Conservation (phyloP, 2,329 filamentous ascomycete genomes). For the Diaporthe sp. region DNA sequence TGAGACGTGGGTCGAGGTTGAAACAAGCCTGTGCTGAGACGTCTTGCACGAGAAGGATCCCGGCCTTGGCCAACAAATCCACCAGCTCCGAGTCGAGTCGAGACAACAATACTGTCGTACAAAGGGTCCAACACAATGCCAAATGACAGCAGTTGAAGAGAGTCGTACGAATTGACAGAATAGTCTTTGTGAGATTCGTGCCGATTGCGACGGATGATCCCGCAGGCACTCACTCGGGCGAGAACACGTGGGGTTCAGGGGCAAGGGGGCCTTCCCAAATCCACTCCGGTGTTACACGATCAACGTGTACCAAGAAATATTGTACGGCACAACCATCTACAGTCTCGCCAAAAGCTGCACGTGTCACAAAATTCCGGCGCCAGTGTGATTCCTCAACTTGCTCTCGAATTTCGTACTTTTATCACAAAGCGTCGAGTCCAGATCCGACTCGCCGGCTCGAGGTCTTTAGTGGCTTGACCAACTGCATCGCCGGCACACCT, state of each 20-base stretch:
- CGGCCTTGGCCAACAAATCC: background rate
- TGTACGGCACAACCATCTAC: background rate
- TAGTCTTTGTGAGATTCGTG: background rate
- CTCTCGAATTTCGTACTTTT: background rate
- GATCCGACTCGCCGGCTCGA: background rate
- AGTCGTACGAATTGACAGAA: background rate
- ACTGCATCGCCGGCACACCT: background rate
- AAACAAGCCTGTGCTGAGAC: slow-evolving; percentile 35
- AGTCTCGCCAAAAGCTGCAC: background rate
- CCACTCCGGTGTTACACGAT: background rate
- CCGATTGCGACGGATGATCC: background rate
- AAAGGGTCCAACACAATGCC: background rate
- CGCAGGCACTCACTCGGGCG: background rate
- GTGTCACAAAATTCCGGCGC: background rate
- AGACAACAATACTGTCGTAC: background rate
- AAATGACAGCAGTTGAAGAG: background rate
- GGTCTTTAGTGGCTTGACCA: background rate
- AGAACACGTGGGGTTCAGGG: slow-evolving; percentile 23
- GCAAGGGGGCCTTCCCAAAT: background rate
- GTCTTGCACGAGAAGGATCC: slow-evolving; percentile 8
- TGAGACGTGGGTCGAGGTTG: slow-evolving; percentile 16
- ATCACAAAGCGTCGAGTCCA: too few relatives aligned
- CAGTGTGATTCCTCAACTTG: too few relatives aligned
- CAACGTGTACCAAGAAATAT: background rate
- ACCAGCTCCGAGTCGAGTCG: background rate